Base-by-base conservation (phyloP, 495 filamentous ascomycete genomes). In the Neurospora tetrasperma region DNA sequence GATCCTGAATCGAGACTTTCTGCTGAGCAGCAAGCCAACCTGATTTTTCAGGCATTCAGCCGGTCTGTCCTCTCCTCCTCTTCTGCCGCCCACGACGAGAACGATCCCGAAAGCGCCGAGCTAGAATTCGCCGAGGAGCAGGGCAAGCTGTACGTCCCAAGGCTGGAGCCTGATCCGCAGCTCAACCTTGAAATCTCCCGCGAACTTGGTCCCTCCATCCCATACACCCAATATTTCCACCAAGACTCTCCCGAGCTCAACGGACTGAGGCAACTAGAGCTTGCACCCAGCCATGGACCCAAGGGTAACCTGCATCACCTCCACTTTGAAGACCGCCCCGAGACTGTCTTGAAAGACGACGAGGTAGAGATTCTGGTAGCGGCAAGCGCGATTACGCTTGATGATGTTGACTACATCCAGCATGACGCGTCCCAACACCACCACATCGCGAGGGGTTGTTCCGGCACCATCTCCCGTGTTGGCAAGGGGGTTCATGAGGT, bases 291-390 rank as follows among this genome's bases (percentile, higher is more conserved):
- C 2, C 75, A 74, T 5, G 42, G 40, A 4, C 69, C 73, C 10
- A 71, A 71, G 8, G 70, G 70, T 0, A 69, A 73, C 2, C 62
- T 71, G 9, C 73, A 75, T 38, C 69, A 74, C 14, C 71, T 82
- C 27, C 79, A 75, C 73, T 83, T 83, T 41, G 76, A 80, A 54
- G 81, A 83, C 43, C 66, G 54, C 6, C 42, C 69, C 23, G 70
- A 76, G 16, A 46, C 72, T 16, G 48, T 69, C 2, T 71, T 83
- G 39, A 72, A 40, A 6, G 78, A 76, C 5, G 78, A 82, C 31
- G 81, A 84, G 66, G 78, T 87, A 14, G 84, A 87, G 69, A 78
- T 87, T 31, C 41, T 75, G 27, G 78, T 86, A 27, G 76, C 74
- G 20, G 83, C 84, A 40, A 79, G 66, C 16, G 46, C 70, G 9